These are phyloP conservation scores for Penicillium argentinense DNA, from an alignment of 495 filamentous ascomycete genomes.

Conservation along the genomic window DNA sequence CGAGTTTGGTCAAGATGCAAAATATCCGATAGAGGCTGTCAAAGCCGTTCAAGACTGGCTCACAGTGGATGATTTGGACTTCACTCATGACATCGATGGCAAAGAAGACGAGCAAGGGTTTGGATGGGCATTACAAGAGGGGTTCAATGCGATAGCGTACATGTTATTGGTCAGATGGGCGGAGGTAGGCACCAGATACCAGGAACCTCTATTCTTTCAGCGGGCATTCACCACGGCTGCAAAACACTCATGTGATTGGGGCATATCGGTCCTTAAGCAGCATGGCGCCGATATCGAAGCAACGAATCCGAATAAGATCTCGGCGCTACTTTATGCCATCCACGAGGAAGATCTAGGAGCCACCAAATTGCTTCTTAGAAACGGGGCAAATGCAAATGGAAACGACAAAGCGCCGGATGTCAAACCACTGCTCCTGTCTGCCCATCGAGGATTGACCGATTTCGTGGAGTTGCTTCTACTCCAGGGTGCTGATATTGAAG, in stretches of 20 bases:
- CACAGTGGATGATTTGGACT: not conserved
- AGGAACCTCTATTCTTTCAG: not conserved
- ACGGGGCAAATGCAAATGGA: slow-evolving; percentile 21
- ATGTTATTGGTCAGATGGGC: slow-evolving; percentile 14
- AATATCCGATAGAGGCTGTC: not conserved
- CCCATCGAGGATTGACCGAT: slow-evolving; percentile 7
- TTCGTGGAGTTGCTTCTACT: slow-evolving; percentile 16
- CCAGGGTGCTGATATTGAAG: slow-evolving; percentile 18
- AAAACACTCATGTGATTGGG: slow-evolving; percentile 4
- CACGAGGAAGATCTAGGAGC: slow-evolving; percentile 1
- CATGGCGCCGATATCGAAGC: slow-evolving; percentile 18
- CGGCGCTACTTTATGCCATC: slow-evolving; percentile 16
- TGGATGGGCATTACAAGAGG: slow-evolving; percentile 10
- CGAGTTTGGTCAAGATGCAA: not conserved
- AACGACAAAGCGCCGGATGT: not conserved
- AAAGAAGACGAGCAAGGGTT: slow-evolving; percentile 2
- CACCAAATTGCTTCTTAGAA: slow-evolving; percentile 4
- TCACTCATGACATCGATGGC: not conserved
- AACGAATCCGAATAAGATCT: not conserved
- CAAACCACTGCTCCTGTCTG: slow-evolving; percentile 12
- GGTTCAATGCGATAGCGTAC: slow-evolving; percentile 12
- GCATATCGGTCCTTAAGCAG: slow-evolving; percentile 13
- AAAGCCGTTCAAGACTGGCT: slow-evolving; percentile 9
- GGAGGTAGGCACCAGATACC: slow-evolving; percentile 4
- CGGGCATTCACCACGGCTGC: slow-evolving; percentile 14